Evolutionary conservation across 495 filamentous ascomycete genomes (phyloP).

Genomic region (Penicillium argentinense): DNA sequence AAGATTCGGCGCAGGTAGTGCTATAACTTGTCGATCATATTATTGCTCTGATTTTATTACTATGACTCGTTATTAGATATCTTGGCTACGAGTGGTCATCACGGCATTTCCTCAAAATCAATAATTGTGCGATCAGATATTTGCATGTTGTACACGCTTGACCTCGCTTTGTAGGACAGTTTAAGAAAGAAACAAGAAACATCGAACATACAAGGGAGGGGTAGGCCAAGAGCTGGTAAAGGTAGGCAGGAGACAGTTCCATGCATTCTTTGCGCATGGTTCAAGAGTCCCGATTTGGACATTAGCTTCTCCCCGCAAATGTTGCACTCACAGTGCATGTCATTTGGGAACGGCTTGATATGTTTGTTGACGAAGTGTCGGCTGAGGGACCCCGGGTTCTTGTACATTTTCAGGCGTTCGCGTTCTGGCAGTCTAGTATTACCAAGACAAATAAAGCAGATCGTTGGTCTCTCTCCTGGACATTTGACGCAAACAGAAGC

Average conservation of each 20-base stretch:
- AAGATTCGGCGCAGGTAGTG: conserved; percentile 5
- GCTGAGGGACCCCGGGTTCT: conserved; percentile 21
- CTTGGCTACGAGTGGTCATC: conserved; percentile 1
- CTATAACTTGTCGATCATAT: conserved; percentile 3
- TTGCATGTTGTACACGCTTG: conserved; percentile 2
- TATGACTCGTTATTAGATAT: conserved; percentile 1
- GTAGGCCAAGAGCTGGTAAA: conserved; percentile 16
- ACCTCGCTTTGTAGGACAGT: conserved; percentile 1
- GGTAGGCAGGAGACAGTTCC: conserved; percentile 17
- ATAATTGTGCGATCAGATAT: conserved; percentile 1
- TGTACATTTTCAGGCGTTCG: conserved; percentile 15
- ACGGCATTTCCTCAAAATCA: conserved; percentile 1
- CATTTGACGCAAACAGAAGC: conserved; percentile 22
- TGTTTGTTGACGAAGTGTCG: conserved; percentile 27
- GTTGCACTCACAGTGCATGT: conserved; percentile 21
- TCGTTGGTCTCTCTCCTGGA: conserved; percentile 17
- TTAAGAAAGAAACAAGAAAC: conserved; percentile 1
- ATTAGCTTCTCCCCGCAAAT: conserved; percentile 21
- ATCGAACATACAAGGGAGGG: conserved; percentile 8
- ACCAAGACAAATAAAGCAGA: conserved; percentile 25
- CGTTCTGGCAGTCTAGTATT: conserved; percentile 10
- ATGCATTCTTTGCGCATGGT: conserved; percentile 25
- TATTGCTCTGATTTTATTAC: conserved; percentile 5
- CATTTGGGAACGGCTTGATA: conserved; percentile 23
- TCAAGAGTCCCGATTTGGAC: conserved; percentile 20